These are phyloP conservation scores for Datura wrightii DNA, from an alignment of 257 asterid species.

Conservation along the genomic window DNA sequence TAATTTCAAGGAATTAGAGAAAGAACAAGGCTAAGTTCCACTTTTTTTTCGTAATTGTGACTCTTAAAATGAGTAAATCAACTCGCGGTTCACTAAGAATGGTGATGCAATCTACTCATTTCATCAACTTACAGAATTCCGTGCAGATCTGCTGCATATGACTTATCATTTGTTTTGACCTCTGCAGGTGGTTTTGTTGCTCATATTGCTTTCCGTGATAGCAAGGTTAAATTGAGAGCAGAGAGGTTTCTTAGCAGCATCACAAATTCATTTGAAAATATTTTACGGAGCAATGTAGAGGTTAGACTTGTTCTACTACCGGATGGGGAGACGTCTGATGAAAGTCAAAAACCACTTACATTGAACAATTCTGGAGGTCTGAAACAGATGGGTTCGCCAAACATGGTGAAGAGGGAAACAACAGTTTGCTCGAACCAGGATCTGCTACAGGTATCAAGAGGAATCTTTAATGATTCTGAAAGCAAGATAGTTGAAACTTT, in stretches of 20 bases:
- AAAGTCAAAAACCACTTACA: constrained; percentile 33
- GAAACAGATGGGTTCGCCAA: constrained; percentile 39
- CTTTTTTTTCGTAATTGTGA: background rate
- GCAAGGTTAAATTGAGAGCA: constrained; percentile 74
- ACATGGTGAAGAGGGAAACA: constrained; percentile 23
- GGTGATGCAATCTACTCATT: constrained; percentile 20
- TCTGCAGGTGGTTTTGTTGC: constrained; percentile 82
- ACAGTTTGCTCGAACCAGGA: constrained; percentile 36
- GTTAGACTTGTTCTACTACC: constrained; percentile 67
- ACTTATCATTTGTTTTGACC: constrained; percentile 15
- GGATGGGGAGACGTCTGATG: constrained; percentile 37
- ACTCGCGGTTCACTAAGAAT: background rate
- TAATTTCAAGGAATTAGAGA: background rate
- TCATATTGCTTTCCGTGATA: constrained; percentile 75
- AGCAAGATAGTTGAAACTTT: constrained; percentile 38
- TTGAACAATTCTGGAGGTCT: constrained; percentile 46
- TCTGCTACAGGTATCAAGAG: constrained; percentile 41
- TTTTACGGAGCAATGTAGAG: constrained; percentile 78
- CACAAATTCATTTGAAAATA: constrained; percentile 82
- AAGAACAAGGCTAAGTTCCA: background rate
- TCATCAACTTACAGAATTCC: background rate
- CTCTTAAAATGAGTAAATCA: background rate
- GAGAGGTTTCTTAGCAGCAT: constrained; percentile 96
- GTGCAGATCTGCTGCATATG: constrained; percentile 8
- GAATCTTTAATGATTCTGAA: constrained; percentile 48